Evolutionary conservation across 495 filamentous ascomycete genomes (phyloP).

Genomic region (Neurospora sp.): DNA sequence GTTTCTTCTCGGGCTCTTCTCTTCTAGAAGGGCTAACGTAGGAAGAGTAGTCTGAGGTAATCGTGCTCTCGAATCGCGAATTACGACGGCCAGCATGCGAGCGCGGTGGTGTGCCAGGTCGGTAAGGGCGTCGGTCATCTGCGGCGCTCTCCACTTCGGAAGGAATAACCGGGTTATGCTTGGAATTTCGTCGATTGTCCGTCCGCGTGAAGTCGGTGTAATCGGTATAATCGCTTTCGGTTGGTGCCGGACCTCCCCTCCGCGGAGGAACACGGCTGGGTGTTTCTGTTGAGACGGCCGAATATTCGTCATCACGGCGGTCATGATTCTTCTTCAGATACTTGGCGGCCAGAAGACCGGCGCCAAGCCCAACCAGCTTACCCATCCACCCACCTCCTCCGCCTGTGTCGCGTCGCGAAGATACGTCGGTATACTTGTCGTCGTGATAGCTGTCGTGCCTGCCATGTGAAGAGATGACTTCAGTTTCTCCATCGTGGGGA

Average conservation of each 20-base stretch:
- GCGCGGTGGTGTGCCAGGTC: constrained; percentile 34
- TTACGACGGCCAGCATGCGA: constrained; percentile 24
- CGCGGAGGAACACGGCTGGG: constrained; percentile 32
- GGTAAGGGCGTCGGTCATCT: constrained; percentile 16
- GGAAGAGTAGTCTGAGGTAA: constrained; percentile 40
- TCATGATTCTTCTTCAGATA: constrained; percentile 50
- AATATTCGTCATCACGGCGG: constrained; percentile 51
- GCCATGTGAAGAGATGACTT: constrained; percentile 39
- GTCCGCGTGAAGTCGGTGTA: constrained; percentile 22
- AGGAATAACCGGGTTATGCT: constrained; percentile 27
- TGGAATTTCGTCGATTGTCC: constrained; percentile 26
- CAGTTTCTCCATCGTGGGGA: constrained; percentile 25
- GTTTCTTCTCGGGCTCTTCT: constrained; percentile 16
- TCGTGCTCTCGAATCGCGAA: constrained; percentile 29
- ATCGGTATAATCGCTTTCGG: constrained; percentile 40
- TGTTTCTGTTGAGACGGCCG: constrained; percentile 42
- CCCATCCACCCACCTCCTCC: constrained; percentile 49
- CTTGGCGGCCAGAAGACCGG: constrained; percentile 52
- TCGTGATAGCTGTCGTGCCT: constrained; percentile 44
- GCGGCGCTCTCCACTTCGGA: constrained; percentile 31
- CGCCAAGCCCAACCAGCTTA: constrained; percentile 57
- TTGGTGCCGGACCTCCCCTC: constrained; percentile 23
- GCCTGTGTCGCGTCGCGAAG: constrained; percentile 12
- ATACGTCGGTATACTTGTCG: constrained; percentile 47
- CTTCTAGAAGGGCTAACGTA: constrained; percentile 39